Conservation (phyloP, 2,329 filamentous ascomycete genomes). For the Pochonia chlamydosporia region DNA sequence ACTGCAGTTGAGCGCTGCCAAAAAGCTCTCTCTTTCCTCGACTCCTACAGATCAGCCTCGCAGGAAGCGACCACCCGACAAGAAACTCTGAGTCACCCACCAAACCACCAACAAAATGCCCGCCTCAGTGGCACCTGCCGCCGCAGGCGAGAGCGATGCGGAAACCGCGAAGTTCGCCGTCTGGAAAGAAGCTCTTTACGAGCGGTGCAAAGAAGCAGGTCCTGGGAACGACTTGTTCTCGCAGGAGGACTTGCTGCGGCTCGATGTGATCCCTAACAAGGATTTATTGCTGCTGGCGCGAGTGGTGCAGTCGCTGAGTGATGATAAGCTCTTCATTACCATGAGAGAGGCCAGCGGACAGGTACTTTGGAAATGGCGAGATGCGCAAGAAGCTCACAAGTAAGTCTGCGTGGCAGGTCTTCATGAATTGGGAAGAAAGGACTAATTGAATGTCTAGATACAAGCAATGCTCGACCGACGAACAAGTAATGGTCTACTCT, state of each 20-base stretch:
- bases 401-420: constrained; percentile 26
- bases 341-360: constrained; percentile 35
- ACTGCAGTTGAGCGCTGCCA: too few relatives aligned
- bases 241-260: constrained; percentile 51
- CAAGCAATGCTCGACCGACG: constrained; percentile 58
- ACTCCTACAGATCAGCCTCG: too few relatives aligned
- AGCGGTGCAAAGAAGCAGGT: constrained; percentile 45
- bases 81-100: not conserved
- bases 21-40: too few relatives aligned
- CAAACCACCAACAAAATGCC: constrained; percentile 17
- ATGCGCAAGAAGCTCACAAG: constrained; percentile 57
- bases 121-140: constrained; percentile 17
- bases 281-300: constrained; percentile 49
- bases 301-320: constrained; percentile 51
- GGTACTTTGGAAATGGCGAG: constrained; percentile 51
- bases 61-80: too few relatives aligned
- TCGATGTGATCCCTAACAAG: constrained; percentile 51
- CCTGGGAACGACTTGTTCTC: constrained; percentile 45
- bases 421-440: too few relatives aligned
- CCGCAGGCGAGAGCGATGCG: constrained; percentile 23
- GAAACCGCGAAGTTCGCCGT: constrained; percentile 39
- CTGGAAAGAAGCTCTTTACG: constrained; percentile 52
- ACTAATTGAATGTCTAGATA: too few relatives aligned
- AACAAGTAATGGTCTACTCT: constrained; percentile 78
- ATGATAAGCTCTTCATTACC: constrained; percentile 53